Conservation (phyloP, 2,329 filamentous ascomycete genomes). For the Cladosporium sp. region DNA sequence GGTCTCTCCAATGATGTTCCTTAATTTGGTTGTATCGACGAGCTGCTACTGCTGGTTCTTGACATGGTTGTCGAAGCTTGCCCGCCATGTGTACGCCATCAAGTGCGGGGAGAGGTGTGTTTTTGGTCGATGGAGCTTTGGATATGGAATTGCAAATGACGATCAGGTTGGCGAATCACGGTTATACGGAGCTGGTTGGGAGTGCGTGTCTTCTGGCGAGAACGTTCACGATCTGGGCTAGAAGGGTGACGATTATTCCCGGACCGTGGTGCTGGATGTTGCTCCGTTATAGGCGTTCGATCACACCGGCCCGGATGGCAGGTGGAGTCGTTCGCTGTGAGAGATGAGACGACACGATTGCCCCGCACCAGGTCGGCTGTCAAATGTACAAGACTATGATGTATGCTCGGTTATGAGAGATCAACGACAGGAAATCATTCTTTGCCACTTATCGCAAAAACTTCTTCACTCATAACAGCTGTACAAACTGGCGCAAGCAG, state of each 20-base stretch:
- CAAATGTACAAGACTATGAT: not conserved
- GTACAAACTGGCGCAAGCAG: conserved; percentile 19
- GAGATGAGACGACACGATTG: not conserved
- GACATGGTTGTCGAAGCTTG: not conserved
- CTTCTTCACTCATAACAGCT: no score
- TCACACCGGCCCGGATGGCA: no score
- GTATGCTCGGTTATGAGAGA: not conserved
- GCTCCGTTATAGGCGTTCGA: no score
- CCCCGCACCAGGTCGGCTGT: conserved; percentile 2
- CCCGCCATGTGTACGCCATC: not conserved
- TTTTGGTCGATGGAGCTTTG: not conserved
- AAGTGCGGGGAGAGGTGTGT: not conserved
- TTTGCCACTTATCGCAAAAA: no score
- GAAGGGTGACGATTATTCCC: not conserved
- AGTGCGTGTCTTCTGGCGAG: no score
- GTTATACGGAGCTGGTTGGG: not conserved
- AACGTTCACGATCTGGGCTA: no score
- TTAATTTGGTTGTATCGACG: no score
- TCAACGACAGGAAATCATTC: no score
- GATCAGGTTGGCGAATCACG: not conserved
- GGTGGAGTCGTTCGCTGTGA: not conserved
- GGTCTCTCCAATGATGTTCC: not conserved
- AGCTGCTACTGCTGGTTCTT: no score
- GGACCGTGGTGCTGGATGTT: no score
- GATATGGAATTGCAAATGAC: not conserved